Evolutionary conservation across 108 stramenopile species (phyloP), one percentile per base, ranked within the genome.

Genomic region (Cylindrotheca fusiformis): DNA sequence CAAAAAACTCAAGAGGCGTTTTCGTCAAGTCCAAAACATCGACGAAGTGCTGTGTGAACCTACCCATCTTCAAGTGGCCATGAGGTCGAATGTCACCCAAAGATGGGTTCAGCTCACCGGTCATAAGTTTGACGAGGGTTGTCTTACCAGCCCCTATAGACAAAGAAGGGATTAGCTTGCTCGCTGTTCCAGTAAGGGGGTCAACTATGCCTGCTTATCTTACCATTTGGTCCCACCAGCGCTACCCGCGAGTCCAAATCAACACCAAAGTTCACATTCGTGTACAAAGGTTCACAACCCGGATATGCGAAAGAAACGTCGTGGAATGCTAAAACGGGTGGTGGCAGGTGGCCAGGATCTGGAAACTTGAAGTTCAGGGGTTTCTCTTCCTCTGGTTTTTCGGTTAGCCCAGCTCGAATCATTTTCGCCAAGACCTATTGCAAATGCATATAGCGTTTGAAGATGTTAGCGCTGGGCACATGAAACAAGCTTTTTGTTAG

Each of bases 21-120:
- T 84, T 76, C 47, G 87, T 78, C 49, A 98, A 69, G 64, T 99
- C 92, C 48, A 99, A 87, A 32, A 97, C 95, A 68, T 99, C 99
- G 5, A 97, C 96, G 60, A 97, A 98, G 68, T 99, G 99, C 74
- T 99, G 99, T 31, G 97, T 97, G 81, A 98, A 99, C 2, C 95
- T 80, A 19, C 91, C 85, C 46, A 99, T 81, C 58, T 95, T 93
- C 44, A 99, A 80, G 69, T 98, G 98, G 0, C 94, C 91, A 73
- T 98, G 97, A 28, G 96, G 97, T 17, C 96, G 88, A 67, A 99
- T 94, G 49, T 87, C 92, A 27, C 99, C 99, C 26, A 84, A 62
- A 4, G 93, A 80, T 20, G 99, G 95, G 44, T 74, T 58, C 47
- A 99, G 76, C 70, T 98, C 96, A 1, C 96, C 90, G 24, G 83